phyloP scores from a whole-genome alignment of 2,329 filamentous ascomycete genomes.

The Trichoderma arundinaceum region DNA sequence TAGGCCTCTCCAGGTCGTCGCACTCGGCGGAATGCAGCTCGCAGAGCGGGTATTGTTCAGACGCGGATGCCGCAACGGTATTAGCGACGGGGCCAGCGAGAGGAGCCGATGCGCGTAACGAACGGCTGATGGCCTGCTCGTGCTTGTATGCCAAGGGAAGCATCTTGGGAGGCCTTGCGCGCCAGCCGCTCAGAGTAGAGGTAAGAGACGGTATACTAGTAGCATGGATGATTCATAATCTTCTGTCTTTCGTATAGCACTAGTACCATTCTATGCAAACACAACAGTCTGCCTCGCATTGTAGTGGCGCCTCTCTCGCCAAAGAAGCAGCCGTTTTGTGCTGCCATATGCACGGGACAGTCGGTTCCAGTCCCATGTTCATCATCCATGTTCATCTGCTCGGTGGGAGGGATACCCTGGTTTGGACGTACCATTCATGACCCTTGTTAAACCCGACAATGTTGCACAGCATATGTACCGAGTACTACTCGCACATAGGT shows the following conservation, averaged over 20 bases:
- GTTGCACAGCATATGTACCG: constrained; percentile 17
- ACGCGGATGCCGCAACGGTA: neutral
- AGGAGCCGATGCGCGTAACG: constrained; percentile 9
- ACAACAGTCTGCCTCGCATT: constrained; percentile 1
- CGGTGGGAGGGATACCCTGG: constrained; percentile 5
- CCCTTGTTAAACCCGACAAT: constrained; percentile 15
- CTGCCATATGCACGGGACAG: constrained; percentile 11
- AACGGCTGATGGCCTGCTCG: neutral
- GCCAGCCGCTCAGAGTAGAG: neutral
- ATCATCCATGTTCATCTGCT: constrained; percentile 7
- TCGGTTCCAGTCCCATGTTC: constrained; percentile 11
- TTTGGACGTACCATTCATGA: constrained; percentile 14
- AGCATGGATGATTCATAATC: neutral
- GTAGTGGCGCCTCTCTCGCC: neutral
- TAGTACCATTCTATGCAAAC: neutral
- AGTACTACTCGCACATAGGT: constrained; percentile 23
- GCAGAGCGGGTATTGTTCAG: constrained; percentile 10
- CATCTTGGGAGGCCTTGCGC: neutral
- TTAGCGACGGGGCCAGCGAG: neutral
- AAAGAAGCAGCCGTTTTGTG: neutral
- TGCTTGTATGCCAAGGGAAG: neutral
- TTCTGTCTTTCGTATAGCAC: neutral
- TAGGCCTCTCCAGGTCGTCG: constrained; percentile 1
- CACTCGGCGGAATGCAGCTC: constrained; percentile 17
- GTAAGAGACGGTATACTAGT: neutral